Conservation (phyloP, 2,329 filamentous ascomycete genomes). For the Sclerotinia trifoliorum region DNA sequence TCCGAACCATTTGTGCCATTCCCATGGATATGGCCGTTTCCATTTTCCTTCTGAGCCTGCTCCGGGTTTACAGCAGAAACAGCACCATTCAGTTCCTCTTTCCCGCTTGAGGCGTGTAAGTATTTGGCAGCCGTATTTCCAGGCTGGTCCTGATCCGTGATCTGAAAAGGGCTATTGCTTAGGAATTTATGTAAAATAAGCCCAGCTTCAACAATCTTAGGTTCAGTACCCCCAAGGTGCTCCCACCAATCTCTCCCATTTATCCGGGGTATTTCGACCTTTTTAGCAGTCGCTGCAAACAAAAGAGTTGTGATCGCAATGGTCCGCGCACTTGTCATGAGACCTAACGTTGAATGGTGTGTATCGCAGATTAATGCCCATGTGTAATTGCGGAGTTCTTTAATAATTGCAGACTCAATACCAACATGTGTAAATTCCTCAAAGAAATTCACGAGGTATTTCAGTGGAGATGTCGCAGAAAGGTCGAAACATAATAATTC, state of each 20-base stretch:
- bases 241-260: slow-evolving; percentile 86
- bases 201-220: slow-evolving; percentile 69
- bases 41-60: slow-evolving; percentile 9
- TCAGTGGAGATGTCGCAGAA: slow-evolving; percentile 84
- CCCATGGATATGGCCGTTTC: slow-evolving; percentile 7
- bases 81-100: neutral
- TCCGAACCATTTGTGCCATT: slow-evolving; percentile 21
- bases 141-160: slow-evolving; percentile 13
- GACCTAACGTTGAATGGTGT: slow-evolving; percentile 77
- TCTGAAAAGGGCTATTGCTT: slow-evolving; percentile 56
- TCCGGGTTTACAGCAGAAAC: neutral
- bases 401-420: slow-evolving; percentile 50
- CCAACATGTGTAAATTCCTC: slow-evolving; percentile 70
- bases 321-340: slow-evolving; percentile 74
- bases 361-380: slow-evolving; percentile 96
- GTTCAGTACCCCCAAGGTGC: slow-evolving; percentile 67
- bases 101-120: slow-evolving; percentile 19
- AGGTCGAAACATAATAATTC: slow-evolving; percentile 93
- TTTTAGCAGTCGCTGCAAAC: slow-evolving; percentile 75
- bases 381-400: slow-evolving; percentile 76
- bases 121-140: slow-evolving; percentile 20
- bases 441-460: slow-evolving; percentile 77
- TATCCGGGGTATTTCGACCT: slow-evolving; percentile 69
- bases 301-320: slow-evolving; percentile 86
- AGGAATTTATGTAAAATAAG: slow-evolving; percentile 70